Percentiles rank a stretch among this genome's conserved stretches.
phyloP scores from a whole-genome alignment of 345 rosid genomes.

The Firmiana major region DNA sequence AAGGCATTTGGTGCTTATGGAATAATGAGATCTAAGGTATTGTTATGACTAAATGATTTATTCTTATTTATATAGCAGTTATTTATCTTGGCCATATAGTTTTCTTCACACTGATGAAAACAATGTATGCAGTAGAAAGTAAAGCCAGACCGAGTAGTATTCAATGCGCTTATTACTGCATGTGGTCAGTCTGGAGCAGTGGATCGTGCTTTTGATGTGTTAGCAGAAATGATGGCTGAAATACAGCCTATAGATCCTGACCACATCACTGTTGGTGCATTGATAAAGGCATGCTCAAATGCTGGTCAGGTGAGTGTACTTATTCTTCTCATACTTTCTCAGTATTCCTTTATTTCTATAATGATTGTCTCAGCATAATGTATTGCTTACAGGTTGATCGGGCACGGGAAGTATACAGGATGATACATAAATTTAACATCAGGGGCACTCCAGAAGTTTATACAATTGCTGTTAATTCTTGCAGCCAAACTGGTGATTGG shows the following conservation, averaged over 20 bases:
- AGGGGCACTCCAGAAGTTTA: slow-evolving; percentile 92
- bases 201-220: slow-evolving; percentile 95
- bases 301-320: slow-evolving; percentile 69
- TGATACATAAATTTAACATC: slow-evolving; percentile 67
- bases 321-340: slow-evolving; percentile 12
- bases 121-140: slow-evolving; percentile 88
- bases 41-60: not conserved
- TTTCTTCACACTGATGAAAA: slow-evolving; percentile 34
- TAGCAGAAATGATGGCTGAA: slow-evolving; percentile 90
- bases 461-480: slow-evolving; percentile 75
- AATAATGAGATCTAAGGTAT: slow-evolving; percentile 94
- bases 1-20: slow-evolving; percentile 99
- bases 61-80: not conserved
- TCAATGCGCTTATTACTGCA: slow-evolving; percentile 95
- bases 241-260: slow-evolving; percentile 92
- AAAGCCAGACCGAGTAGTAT: slow-evolving; percentile 97
- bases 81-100: not conserved
- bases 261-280: slow-evolving; percentile 82
- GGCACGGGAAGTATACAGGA: slow-evolving; percentile 71
- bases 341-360: slow-evolving; percentile 8
- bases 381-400: slow-evolving; percentile 62
- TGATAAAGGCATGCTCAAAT: slow-evolving; percentile 83
- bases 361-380: slow-evolving; percentile 13
- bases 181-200: slow-evolving; percentile 97
- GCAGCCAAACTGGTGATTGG: slow-evolving; percentile 90